Evolutionary conservation across 78 protist genomes (phyloP), one percentile per base, ranked within the genome.

Genomic region (Dictyostelium brefeldianum): DNA sequence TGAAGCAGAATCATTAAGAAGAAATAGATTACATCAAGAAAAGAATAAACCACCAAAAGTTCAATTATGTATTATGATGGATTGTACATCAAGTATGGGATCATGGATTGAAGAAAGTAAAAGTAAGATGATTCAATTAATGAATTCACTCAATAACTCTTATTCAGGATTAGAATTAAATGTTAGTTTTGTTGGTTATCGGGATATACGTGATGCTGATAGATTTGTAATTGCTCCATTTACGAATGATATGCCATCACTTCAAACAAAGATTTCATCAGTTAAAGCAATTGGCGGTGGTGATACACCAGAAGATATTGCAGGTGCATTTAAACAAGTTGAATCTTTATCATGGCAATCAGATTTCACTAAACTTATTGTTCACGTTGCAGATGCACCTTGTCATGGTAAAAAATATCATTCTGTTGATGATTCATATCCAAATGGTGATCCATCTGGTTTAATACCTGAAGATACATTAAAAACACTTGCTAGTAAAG

Each of bases 361-460:
- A 36, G 46, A 36, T 29, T 29, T 0, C 17, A 36, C 47, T 20
- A 69, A 29, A 69, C 4, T 69, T 5, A 11, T 25, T 36, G 46
- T 69, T 5, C 77, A 69, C 31, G 46, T 69, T 36, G 77, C 47
- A 4, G 77, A 69, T 36, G 77, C 77, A 20, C 77, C 77, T 29
- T 69, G 77, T 36, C 77, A 69, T 36, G 77, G 77, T 36, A 15
- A 6, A 5, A 29, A 69, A 69, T 69, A 69, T 15, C 47, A 69
- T 69, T 7, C 8, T 15, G 1, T 69, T 29, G 10, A 9, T 36
- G 47, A 15, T 36, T 12, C 4, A 12, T 12, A 59, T 22, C 69
- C n/a, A 25, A 2, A 2, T 29, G 47, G 77, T n/a, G 41, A 69
- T 69, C 77, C 77, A 69, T 9, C 20, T 69, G 77, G 77, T 36